Percentiles rank a stretch among this genome's conserved stretches.
Evolutionary conservation across 1,284 basidiomycete genomes (phyloP).

Genomic region (Wallemia ichthyophaga): DNA sequence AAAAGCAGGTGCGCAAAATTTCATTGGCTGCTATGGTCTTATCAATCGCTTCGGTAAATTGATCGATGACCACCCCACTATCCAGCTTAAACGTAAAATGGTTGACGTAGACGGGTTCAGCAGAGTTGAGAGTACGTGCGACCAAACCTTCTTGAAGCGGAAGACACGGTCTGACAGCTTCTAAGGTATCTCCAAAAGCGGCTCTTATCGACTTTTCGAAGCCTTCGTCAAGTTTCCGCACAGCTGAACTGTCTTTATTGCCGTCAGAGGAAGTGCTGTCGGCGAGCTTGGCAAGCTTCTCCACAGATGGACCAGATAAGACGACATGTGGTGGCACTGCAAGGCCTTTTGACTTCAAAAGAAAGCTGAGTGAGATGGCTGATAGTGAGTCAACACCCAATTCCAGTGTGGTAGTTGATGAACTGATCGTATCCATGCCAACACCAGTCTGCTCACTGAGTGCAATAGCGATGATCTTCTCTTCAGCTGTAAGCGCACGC

Average conservation of each 20-base stretch:
- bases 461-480: neutral
- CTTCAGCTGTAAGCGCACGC: neutral
- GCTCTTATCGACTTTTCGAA: neutral
- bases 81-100: neutral
- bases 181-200: neutral
- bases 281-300: neutral
- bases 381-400: constrained; percentile 12
- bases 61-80: neutral
- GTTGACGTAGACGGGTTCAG: neutral
- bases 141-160: constrained; percentile 1
- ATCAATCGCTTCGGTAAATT: neutral
- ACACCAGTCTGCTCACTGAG: neutral
- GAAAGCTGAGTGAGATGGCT: constrained; percentile 4
- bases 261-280: neutral
- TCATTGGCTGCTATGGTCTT: neutral
- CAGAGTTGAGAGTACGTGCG: neutral
- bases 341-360: neutral
- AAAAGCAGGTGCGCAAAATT: neutral
- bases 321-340: neutral
- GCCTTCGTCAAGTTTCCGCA: neutral
- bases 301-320: neutral
- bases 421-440: neutral
- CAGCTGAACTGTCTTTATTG: neutral
- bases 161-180: neutral
- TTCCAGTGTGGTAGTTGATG: constrained; percentile 7